Base-by-base conservation (phyloP, 1,284 basidiomycete genomes). In the Lentinula novae-zelandiae region DNA sequence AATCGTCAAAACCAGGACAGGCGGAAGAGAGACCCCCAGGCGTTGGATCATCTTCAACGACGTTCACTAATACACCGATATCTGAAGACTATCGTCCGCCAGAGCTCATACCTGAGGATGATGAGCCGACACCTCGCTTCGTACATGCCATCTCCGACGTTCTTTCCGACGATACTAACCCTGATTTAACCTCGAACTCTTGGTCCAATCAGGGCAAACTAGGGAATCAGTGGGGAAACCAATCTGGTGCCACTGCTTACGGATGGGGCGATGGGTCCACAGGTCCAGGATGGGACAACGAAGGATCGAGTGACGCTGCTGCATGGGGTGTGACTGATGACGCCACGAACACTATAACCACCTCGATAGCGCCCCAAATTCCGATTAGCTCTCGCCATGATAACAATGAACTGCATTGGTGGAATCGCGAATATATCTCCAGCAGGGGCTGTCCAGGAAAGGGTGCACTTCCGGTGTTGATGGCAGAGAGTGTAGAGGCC, bases 41-140 rank as follows among this genome's bases (percentile, higher is more conserved):
- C 55, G 62, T 72, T 44, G 80, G 79, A n/a, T 80, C 80, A 0
- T 71, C 65, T 39, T 72, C 75, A 60, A 79, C 79, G 3, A 68
- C 72, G 2, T 78, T 77, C 65, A 62, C 71, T 7, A 58, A 74
- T 15, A 70, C 73, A 20, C 38, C 65, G 27, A 69, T 71, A 22
- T 22, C 65, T 10, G 51, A 73, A 33, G 73, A 69, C 20, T 80
- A 71, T 68, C 75, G 77, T 46, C 77, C 80, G 64, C 77, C 79
- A 6, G 78, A 81, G 63, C 68, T 78, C n/a, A 70, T 80, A 15
- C 31, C 52, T 10, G 17, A 36, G 20, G 52, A 34, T 10, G 52
- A 53, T 6, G 52, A 53, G 15, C 52, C 52, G n/a, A 34, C 33
- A 39, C 34, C 36, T 4, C 27, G 48, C 17, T 36, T 34, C n/a